Conservation (phyloP, 371 early-diverging fungal genomes). For the Mucor indicus region DNA sequence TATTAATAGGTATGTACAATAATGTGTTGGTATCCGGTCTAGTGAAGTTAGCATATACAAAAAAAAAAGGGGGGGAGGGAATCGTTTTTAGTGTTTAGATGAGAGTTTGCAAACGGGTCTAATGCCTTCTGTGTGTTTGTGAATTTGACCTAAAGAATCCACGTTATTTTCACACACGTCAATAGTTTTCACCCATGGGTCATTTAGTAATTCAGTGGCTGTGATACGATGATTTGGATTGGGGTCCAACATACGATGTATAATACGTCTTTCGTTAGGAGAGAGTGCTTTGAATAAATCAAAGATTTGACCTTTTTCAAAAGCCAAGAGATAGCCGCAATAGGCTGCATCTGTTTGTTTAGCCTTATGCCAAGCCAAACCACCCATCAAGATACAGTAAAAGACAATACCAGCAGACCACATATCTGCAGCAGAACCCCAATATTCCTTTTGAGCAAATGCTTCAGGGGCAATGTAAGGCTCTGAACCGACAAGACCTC, state of each 20-base stretch:
- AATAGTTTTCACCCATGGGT: conserved; percentile 72
- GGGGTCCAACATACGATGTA: conserved; percentile 49
- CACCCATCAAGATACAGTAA: conserved; percentile 61
- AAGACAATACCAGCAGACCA: conserved; percentile 87
- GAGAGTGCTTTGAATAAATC: conserved; percentile 64
- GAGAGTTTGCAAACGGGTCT: too few relatives aligned
- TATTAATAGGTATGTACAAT: too few relatives aligned
- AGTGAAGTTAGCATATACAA: too few relatives aligned
- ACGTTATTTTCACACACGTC: conserved; percentile 16
- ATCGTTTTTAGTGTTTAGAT: too few relatives aligned
- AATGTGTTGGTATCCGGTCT: too few relatives aligned
- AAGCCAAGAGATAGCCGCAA: conserved; percentile 51
- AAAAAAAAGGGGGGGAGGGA: too few relatives aligned
- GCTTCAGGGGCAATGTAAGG: conserved; percentile 92
- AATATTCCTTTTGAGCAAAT: conserved; percentile 66
- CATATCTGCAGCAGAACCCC: conserved; percentile 75
- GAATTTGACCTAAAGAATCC: conserved; percentile 6
- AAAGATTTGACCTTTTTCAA: conserved; percentile 37
- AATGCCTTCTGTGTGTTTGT: too few relatives aligned
- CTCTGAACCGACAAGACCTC: conserved; percentile 78
- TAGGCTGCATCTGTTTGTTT: conserved; percentile 60
- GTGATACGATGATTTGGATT: conserved; percentile 50
- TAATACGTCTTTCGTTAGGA: conserved; percentile 51
- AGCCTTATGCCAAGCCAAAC: conserved; percentile 72
- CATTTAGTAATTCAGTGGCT: conserved; percentile 53